Base-by-base conservation (phyloP, 306 rosid species). In the Quercus alba region DNA sequence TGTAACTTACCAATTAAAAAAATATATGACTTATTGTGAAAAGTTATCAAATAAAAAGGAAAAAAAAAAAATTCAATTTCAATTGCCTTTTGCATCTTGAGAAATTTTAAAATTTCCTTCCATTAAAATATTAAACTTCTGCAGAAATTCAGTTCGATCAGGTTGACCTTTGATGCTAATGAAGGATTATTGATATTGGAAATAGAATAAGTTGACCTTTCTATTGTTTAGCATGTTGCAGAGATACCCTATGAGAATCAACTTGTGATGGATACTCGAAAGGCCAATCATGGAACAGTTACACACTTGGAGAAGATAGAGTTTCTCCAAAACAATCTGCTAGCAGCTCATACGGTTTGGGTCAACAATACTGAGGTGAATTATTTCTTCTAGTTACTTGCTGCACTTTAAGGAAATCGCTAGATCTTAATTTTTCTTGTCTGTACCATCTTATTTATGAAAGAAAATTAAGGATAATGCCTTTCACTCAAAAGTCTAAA, bases 301-400 rank as follows among this genome's bases (percentile, higher is more conserved):
- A 87, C 97, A n/a, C 87, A 92, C 89, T 78, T 94, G 90, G 92
- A 89, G 72, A 87, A 83, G 83, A 85, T 90, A 75, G 66, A 77
- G 68, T 85, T 94, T 72, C 91, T 92, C 76, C 87, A 85, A 64
- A 75, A 83, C 59, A 94, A 92, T 90, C 89, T 94, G 64, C 86
- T 94, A 67, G 88, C 96, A 3, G 98, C 97, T 82, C 98, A 94
- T 83, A 81, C 97, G 1, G 97, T 92, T 81, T 90, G 93, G 97
- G 88, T 92, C 57, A 88, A 86, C 75, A 74, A 75, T 80, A 74
- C 86, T 69, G 94, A 94, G 95, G 98, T 94, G 56, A 81, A 73
- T 18, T 19, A 38, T 51, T 78, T 68, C 57, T 67, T 41, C 49
- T 82, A 31, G 14, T 75, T n/a, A 11, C 74, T 41, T 70, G 49